Conservation (phyloP, 495 filamentous ascomycete genomes). For the Aspergillus mulundensis region DNA sequence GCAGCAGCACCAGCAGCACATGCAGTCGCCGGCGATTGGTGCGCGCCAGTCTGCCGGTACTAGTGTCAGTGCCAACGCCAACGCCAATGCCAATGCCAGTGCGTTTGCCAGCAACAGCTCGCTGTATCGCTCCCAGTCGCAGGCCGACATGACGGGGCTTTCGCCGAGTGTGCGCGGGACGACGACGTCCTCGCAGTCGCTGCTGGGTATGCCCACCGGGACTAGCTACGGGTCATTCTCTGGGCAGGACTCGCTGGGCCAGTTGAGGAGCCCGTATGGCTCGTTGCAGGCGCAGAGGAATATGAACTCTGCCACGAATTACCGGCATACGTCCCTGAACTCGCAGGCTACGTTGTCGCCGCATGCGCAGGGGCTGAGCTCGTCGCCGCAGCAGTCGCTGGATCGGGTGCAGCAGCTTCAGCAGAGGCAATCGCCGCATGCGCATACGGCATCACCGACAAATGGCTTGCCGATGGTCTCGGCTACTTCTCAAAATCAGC, state of each 20-base stretch:
- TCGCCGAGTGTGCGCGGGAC: slow-evolving; percentile 40
- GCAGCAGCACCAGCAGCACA: slow-evolving; percentile 23
- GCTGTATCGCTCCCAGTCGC: slow-evolving; percentile 27
- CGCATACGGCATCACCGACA: slow-evolving; percentile 19
- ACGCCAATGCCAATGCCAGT: slow-evolving; percentile 27
- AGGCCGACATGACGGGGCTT: slow-evolving; percentile 27
- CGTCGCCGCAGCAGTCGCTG: slow-evolving; percentile 38
- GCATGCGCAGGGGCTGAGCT: slow-evolving; percentile 28
- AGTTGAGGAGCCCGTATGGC: slow-evolving; percentile 24
- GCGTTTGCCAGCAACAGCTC: slow-evolving; percentile 26
- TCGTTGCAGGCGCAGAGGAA: slow-evolving; percentile 34
- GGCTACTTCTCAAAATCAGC: neutral
- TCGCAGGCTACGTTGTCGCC: slow-evolving; percentile 27
- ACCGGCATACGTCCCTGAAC: slow-evolving; percentile 30
- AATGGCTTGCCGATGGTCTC: slow-evolving; percentile 24
- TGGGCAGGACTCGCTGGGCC: slow-evolving; percentile 32
- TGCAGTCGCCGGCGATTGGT: slow-evolving; percentile 32
- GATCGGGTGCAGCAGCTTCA: slow-evolving; percentile 36
- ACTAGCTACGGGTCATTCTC: slow-evolving; percentile 30
- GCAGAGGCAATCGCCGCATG: slow-evolving; percentile 23
- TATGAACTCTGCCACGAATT: slow-evolving; percentile 34
- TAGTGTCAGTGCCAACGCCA: too few relatives aligned
- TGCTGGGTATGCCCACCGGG: slow-evolving; percentile 32
- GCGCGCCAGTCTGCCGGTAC: slow-evolving; percentile 13
- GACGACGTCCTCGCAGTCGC: slow-evolving; percentile 31